Evolutionary conservation across 106 monocot species (phyloP), one percentile per base, ranked within the genome.

Genomic region (Chionographis japonica): DNA sequence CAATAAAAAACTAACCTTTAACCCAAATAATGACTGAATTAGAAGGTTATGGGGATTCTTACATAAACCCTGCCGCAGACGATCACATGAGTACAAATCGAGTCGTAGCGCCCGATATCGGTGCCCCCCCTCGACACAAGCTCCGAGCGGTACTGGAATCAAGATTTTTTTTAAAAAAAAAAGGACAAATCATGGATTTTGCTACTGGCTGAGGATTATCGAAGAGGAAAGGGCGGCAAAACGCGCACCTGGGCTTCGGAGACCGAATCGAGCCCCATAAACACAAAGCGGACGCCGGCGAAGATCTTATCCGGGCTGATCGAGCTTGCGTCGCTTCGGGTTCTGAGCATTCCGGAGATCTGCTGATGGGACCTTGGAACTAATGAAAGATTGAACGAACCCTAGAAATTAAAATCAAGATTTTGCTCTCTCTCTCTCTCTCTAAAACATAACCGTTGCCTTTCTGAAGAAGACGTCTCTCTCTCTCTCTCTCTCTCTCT

Each of bases 241-340:
- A 10, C 2, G 8, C 19, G 2, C 12, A 98, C 98, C 93, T 93
- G 98, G 60, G 79, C 70, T 63, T 87, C 90, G 13, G 90, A 79
- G 67, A 82, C 87, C 20, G 93, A 79, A 70, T 98, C 90, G 73
- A 98, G 88, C 9, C 98, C 98, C 70, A 81, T 71, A 38, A 98
- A 93, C 36, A 93, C 78, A 72, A 98, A 98, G 36, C 85, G 77
- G 37, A 98, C 77, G 43, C 90, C 98, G 46, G 58, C 50, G 77
- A 98, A 98, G 74, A 85, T 71, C 69, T 46, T 63, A 13, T 69
- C 72, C 9, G 56, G n/a, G 69, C 43, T 43, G 37, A 20, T 61
- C 61, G 75, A 69, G 54, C 50, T 74, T 11, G 42, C 50, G 54
- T 35, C 70, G 62, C 65, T 60, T 61, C 65, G 69, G 38, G 42